Evolutionary conservation across 1,139 yeast species (phyloP).

Genomic region (Suhomyces bolitotheri): DNA sequence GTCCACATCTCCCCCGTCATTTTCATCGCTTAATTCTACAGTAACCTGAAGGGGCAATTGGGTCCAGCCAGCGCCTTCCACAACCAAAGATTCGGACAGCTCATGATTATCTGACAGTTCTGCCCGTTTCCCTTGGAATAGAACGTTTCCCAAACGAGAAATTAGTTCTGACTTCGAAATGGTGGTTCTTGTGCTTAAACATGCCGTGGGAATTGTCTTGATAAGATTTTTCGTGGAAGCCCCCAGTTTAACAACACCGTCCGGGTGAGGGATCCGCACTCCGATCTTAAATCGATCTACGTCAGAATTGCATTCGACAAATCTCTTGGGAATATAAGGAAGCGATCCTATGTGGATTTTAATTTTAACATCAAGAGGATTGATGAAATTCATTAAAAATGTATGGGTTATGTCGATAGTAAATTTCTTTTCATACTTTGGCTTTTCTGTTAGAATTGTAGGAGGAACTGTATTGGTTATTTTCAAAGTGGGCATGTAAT

Average conservation of each 20-base stretch:
- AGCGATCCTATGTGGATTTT: slow-evolving; percentile 20
- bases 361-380: slow-evolving; percentile 25
- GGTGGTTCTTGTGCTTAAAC: slow-evolving; percentile 31
- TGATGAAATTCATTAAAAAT: slow-evolving; percentile 32
- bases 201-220: slow-evolving; percentile 36
- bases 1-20: not conserved
- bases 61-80: slow-evolving; percentile 36
- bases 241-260: slow-evolving; percentile 20
- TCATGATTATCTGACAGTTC: slow-evolving; percentile 12
- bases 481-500: slow-evolving; percentile 32
- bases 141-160: slow-evolving; percentile 26
- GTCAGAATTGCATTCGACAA: slow-evolving; percentile 13
- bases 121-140: slow-evolving; percentile 9
- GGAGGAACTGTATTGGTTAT: slow-evolving; percentile 14
- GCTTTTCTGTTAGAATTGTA: slow-evolving; percentile 5
- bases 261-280: slow-evolving; percentile 29
- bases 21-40: slow-evolving; percentile 10
- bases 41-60: slow-evolving; percentile 31
- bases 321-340: slow-evolving; percentile 17
- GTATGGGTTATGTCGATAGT: slow-evolving; percentile 15
- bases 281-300: slow-evolving; percentile 15
- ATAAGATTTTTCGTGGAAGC: slow-evolving; percentile 17
- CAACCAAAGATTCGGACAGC: slow-evolving; percentile 24
- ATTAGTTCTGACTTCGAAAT: slow-evolving; percentile 35
- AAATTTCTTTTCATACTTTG: slow-evolving; percentile 11